Conservation (phyloP, 2,329 filamentous ascomycete species). For the Neoscytalidium dimidiatum region DNA sequence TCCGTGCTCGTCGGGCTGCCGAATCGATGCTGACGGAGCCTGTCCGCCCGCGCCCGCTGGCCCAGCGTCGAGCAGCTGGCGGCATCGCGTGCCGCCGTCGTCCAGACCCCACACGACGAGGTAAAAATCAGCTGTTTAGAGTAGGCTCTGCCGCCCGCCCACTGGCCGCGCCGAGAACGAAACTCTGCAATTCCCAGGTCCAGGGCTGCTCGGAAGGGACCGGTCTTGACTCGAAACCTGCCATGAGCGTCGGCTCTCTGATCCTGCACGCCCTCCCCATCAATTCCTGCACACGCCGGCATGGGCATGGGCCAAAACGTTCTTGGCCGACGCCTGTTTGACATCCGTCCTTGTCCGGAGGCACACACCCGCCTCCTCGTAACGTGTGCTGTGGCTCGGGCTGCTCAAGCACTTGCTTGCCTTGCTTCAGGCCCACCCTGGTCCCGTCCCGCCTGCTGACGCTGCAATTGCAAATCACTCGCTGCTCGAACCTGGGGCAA, state of each 20-base stretch:
- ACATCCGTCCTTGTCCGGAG: constrained; percentile 8
- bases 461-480: constrained; percentile 18
- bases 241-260: background rate
- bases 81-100: background rate
- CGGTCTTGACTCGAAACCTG: constrained; percentile 11
- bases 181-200: background rate
- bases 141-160: background rate
- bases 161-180: constrained; percentile 1
- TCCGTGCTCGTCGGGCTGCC: background rate
- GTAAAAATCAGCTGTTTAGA: constrained; percentile 14
- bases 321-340: constrained; percentile 1
- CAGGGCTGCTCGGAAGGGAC: constrained; percentile 1
- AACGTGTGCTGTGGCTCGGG: background rate
- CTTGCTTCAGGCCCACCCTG: constrained; percentile 4
- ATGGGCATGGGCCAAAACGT: constrained; percentile 4
- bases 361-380: constrained; percentile 5
- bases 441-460: constrained; percentile 7
- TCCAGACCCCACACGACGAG: constrained; percentile 10
- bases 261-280: background rate
- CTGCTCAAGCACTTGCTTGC: background rate
- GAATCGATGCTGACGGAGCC: constrained; percentile 4
- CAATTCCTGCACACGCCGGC: too few relatives aligned
- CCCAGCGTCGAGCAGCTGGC: background rate
- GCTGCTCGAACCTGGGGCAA: constrained; percentile 11
- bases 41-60: background rate